Conservation (phyloP, 768 basidiomycete genomes). For the Leucosporidium yakuticum region DNA sequence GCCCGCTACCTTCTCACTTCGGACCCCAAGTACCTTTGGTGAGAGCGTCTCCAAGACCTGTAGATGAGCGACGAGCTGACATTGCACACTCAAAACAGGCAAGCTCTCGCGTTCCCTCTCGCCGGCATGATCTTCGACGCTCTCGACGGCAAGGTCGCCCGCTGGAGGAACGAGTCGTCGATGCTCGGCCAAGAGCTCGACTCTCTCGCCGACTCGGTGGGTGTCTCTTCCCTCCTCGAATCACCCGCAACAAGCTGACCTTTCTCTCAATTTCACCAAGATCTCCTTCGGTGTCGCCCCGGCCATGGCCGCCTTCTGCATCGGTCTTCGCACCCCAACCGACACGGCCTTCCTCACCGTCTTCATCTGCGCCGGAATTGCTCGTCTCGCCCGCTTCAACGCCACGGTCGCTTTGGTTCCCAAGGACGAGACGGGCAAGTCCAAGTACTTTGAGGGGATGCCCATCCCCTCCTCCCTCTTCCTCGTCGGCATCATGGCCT, state of each 20-base stretch:
- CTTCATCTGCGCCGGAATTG: constrained; percentile 94
- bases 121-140: constrained; percentile 97
- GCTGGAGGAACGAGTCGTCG: constrained; percentile 92
- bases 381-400: constrained; percentile 95
- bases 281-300: constrained; percentile 98
- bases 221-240: constrained; percentile 40
- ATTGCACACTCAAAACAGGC: constrained; percentile 38
- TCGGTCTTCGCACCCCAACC: constrained; percentile 84
- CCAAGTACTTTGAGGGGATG: constrained; percentile 93
- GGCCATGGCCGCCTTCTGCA: constrained; percentile 73
- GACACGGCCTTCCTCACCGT: constrained; percentile 79
- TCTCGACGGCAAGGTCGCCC: constrained; percentile 92
- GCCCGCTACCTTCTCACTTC: constrained; percentile 78
- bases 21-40: constrained; percentile 71
- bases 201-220: constrained; percentile 87
- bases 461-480: constrained; percentile 87
- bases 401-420: constrained; percentile 93
- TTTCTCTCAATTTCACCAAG: constrained; percentile 47
- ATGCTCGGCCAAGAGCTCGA: constrained; percentile 97
- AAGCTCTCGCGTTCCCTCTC: constrained; percentile 79
- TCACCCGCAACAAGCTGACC: neutral
- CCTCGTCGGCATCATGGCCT: constrained; percentile 70
- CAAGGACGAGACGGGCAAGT: constrained; percentile 76
- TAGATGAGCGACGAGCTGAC: neutral
- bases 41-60: neutral